phyloP scores from a whole-genome alignment of 495 filamentous ascomycete genomes.

The Penicillium silybi region DNA sequence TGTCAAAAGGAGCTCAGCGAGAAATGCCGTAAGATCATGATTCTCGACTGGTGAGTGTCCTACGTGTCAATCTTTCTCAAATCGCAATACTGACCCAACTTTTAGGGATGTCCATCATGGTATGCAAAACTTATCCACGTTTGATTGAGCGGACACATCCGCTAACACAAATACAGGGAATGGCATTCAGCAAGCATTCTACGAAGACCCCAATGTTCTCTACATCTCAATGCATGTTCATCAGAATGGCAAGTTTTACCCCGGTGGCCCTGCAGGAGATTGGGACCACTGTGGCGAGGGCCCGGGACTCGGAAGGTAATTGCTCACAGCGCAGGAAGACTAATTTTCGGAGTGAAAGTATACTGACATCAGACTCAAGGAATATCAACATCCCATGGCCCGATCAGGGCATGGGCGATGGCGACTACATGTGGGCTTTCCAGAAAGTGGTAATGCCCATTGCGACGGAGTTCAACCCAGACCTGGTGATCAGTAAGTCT shows the following conservation, averaged over 20 bases:
- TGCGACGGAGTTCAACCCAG: conserved; percentile 85
- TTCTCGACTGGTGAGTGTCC: conserved; percentile 86
- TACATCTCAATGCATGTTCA: conserved; percentile 98
- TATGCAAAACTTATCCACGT: conserved; percentile 17
- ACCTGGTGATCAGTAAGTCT: conserved; percentile 76
- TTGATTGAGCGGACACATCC: not conserved
- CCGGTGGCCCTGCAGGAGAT: conserved; percentile 69
- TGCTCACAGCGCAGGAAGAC: not conserved
- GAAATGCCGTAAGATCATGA: conserved; percentile 77
- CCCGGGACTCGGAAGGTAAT: conserved; percentile 64
- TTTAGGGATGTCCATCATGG: conserved; percentile 62
- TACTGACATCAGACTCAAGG: conserved; percentile 36
- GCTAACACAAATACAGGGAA: conserved; percentile 58
- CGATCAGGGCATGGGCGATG: conserved; percentile 90
- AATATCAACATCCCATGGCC: conserved; percentile 97
- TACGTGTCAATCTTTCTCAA: not conserved
- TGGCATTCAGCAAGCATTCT: conserved; percentile 94
- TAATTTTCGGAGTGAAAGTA: not conserved
- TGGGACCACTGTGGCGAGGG: conserved; percentile 72
- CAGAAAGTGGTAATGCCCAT: conserved; percentile 98
- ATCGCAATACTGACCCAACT: conserved; percentile 21
- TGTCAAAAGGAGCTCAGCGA: conserved; percentile 75
- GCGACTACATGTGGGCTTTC: conserved; percentile 94
- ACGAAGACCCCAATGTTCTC: conserved; percentile 87
- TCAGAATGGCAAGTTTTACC: conserved; percentile 79